phyloP scores from a whole-genome alignment of 2,329 filamentous ascomycete genomes.

The Fusarium continuum region DNA sequence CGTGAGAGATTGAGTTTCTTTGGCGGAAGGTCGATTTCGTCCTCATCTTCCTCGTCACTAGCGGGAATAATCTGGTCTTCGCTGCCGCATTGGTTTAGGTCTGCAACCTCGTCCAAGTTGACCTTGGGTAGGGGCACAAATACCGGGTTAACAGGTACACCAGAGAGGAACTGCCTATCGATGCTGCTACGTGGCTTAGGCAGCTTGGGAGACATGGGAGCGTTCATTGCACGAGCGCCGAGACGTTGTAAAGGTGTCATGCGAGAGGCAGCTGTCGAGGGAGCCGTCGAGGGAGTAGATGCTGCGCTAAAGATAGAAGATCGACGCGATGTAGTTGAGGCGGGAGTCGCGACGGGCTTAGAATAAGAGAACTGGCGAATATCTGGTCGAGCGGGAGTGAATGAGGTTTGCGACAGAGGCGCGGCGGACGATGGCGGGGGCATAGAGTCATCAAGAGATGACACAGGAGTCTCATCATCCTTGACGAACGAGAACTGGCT shows the following conservation, averaged over 20 bases:
- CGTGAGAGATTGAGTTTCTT: constrained; percentile 58
- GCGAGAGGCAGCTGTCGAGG: constrained; percentile 55
- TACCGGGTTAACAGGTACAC: constrained; percentile 60
- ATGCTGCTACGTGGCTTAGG: constrained; percentile 43
- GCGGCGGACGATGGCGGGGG: constrained; percentile 43
- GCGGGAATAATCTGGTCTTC: constrained; percentile 66
- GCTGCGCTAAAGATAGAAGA: constrained; percentile 51
- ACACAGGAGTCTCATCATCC: constrained; percentile 34
- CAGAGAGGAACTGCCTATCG: constrained; percentile 44
- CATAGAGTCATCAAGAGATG: constrained; percentile 41
- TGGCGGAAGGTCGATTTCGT: constrained; percentile 45
- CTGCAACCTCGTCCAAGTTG: constrained; percentile 62
- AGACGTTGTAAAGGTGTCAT: constrained; percentile 65
- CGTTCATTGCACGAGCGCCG: constrained; percentile 54
- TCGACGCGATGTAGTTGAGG: constrained; percentile 47
- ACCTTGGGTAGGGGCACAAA: constrained; percentile 65
- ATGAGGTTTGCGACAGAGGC: constrained; percentile 33
- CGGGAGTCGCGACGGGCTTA: constrained; percentile 46
- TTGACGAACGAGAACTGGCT: constrained; percentile 39
- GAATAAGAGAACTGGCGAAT: constrained; percentile 50
- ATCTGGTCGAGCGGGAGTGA: constrained; percentile 45
- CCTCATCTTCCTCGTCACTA: constrained; percentile 59
- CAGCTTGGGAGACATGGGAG: constrained; percentile 42
- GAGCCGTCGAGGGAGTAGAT: constrained; percentile 53
- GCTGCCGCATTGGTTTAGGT: constrained; percentile 61